Conservation (phyloP, 1,139 yeast genomes). For the Saccharomycopsis phalli region DNA sequence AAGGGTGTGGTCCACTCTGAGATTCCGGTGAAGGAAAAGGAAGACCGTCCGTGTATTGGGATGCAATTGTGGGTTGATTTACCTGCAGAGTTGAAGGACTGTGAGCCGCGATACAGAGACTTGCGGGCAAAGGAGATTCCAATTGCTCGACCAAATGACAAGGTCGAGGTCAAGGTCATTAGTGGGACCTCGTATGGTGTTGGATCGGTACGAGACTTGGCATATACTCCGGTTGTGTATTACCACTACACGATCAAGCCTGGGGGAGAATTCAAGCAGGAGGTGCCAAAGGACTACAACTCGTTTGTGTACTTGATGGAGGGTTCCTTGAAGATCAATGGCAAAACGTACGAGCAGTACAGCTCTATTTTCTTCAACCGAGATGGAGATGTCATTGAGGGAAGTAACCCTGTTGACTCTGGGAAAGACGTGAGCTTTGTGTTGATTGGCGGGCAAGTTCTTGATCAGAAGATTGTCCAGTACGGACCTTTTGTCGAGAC, state of each 20-base stretch:
- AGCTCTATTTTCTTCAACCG: constrained; percentile 56
- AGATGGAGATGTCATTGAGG: constrained; percentile 53
- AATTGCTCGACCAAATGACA: constrained; percentile 54
- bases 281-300: constrained; percentile 55
- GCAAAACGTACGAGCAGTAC: constrained; percentile 32
- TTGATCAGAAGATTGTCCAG: constrained; percentile 74
- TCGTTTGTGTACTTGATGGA: constrained; percentile 61
- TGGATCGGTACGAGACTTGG: constrained; percentile 64
- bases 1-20: constrained; percentile 81
- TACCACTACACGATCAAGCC: constrained; percentile 61
- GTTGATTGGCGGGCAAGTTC: constrained; percentile 65
- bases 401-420: constrained; percentile 36
- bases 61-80: constrained; percentile 91
- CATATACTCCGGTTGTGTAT: constrained; percentile 77
- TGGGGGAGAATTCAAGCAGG: constrained; percentile 60
- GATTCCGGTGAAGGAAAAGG: constrained; percentile 58
- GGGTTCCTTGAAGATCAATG: constrained; percentile 51
- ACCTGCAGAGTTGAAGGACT: constrained; percentile 59
- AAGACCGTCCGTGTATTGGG: constrained; percentile 55
- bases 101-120: constrained; percentile 76
- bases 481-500: constrained; percentile 88
- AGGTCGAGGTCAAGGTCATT: constrained; percentile 61
- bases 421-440: constrained; percentile 36
- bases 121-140: constrained; percentile 68
- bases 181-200: constrained; percentile 73